Evolutionary conservation across 2,329 filamentous ascomycete genomes (phyloP).

Genomic region (Penicillium sp.): DNA sequence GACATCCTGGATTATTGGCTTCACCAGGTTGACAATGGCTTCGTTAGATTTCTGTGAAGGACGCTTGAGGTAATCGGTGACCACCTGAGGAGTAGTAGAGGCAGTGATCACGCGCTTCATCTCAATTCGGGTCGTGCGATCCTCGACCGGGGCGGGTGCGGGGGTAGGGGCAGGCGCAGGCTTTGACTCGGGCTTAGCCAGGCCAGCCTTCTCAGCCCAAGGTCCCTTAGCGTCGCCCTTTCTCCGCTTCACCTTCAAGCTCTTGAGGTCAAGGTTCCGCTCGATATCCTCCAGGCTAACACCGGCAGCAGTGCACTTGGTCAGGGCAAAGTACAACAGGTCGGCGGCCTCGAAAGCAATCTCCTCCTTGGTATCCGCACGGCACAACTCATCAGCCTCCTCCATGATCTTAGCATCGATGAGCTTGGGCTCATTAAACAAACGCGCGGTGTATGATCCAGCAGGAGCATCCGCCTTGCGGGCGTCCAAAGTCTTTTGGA

Average conservation of each 20-base stretch:
- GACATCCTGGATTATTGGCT: conserved; percentile 87
- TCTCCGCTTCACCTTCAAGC: conserved; percentile 88
- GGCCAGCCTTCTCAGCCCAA: conserved; percentile 81
- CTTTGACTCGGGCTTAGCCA: conserved; percentile 41
- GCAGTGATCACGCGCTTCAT: conserved; percentile 79
- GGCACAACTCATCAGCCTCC: conserved; percentile 91
- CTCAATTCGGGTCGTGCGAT: conserved; percentile 61
- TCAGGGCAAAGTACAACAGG: conserved; percentile 90
- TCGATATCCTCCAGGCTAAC: conserved; percentile 88
- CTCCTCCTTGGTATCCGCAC: conserved; percentile 77
- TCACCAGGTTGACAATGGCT: conserved; percentile 84
- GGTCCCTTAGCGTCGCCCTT: conserved; percentile 92
- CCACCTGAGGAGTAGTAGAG: conserved; percentile 61
- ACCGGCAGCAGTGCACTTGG: conserved; percentile 81
- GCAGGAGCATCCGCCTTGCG: conserved; percentile 79
- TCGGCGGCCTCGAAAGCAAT: conserved; percentile 94
- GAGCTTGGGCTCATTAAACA: conserved; percentile 90
- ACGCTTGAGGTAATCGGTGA: conserved; percentile 75
- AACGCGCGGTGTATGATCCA: conserved; percentile 88
- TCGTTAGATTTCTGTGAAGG: conserved; percentile 96
- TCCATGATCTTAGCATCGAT: conserved; percentile 97
- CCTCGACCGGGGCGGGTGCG: conserved; percentile 52
- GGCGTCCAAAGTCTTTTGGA: conserved; percentile 82
- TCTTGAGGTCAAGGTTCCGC: conserved; percentile 89
- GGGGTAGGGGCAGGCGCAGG: conserved; percentile 39